Evolutionary conservation across 192 early-diverging fungal genomes (phyloP).

Genomic region (Gamsiella multidivaricata): DNA sequence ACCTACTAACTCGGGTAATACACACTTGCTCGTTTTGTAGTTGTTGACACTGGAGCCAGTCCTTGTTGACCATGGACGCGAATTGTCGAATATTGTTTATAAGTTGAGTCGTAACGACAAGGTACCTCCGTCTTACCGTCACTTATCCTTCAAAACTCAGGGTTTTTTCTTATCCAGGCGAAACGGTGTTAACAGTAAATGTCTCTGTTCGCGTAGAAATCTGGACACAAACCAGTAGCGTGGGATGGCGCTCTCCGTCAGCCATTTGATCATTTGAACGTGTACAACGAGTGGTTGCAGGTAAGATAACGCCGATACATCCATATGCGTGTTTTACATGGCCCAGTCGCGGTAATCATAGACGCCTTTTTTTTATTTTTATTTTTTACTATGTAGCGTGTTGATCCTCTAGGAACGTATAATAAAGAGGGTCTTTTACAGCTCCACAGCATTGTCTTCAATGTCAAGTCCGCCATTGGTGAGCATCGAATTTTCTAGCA

Average conservation of each 20-base stretch:
- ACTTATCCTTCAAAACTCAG: no score
- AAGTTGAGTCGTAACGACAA: conserved; percentile 42
- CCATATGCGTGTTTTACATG: background rate
- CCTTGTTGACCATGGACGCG: conserved; percentile 43
- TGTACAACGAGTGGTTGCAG: conserved; percentile 52
- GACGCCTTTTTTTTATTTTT: background rate
- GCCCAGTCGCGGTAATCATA: background rate
- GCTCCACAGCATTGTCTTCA: conserved; percentile 25
- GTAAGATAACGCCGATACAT: background rate
- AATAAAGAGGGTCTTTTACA: conserved; percentile 18
- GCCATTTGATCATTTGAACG: conserved; percentile 41
- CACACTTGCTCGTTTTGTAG: no score
- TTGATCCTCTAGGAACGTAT: conserved; percentile 17
- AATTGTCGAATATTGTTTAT: conserved; percentile 32
- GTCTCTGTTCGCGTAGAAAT: conserved; percentile 1
- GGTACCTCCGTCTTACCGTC: conserved; percentile 7
- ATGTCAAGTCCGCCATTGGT: conserved; percentile 21
- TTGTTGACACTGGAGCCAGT: conserved; percentile 26
- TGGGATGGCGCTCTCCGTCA: conserved; percentile 49
- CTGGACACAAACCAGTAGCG: conserved; percentile 29
- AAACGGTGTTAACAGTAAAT: background rate
- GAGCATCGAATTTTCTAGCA: background rate
- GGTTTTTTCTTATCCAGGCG: background rate
- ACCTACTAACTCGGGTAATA: no score
- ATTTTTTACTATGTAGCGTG: conserved; percentile 9